Evolutionary conservation across 306 rosid species (phyloP), one percentile per base, ranked within the genome.

Genomic region (Inga oerstediana): DNA sequence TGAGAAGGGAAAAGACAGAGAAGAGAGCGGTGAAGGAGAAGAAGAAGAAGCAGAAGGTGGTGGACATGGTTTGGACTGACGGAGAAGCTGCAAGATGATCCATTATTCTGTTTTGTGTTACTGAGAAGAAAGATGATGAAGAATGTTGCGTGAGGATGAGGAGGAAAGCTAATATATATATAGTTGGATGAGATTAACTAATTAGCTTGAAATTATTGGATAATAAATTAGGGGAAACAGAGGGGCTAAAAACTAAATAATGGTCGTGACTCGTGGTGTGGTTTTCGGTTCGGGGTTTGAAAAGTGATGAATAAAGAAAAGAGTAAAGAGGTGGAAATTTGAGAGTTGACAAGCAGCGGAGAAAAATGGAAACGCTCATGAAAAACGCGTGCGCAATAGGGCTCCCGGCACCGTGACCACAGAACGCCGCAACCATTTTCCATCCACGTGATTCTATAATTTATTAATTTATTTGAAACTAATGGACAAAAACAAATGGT

Each of bases 1-100:
- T 13, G 3, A 90, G 88, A 3, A 92, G 13, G 4, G 98, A 92
- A 27, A 95, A 93, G 4, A 89, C 0, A 0, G 93, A 89, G 79
- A 95, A 95, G 0, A 91, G 0, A 1, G 59, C 32, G 0, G 98
- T 90, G 87, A 95, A 95, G 45, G 91, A 78, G 88, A 93, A 95
- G 85, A 95, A 95, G 10, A 90, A 1, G 66, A 88, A 2, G 59
- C 85, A 69, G 74, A 87, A 75, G 2, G 89, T 65, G 9, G 59
- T 20, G 43, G 88, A 61, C 81, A 92, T 85, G 70, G 97, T 81
- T 70, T 88, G 76, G 10, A 86, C 41, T 35, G 30, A 22, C n/a
- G 12, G 5, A 15, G 78, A 74, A 49, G 37, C 75, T 78, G 74
- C 56, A 58, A 35, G 37, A 68, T 70, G 37, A 62, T 70, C 65